Conservation (phyloP, 2,329 filamentous ascomycete genomes). For the Trichoderma atrobrunneum region DNA sequence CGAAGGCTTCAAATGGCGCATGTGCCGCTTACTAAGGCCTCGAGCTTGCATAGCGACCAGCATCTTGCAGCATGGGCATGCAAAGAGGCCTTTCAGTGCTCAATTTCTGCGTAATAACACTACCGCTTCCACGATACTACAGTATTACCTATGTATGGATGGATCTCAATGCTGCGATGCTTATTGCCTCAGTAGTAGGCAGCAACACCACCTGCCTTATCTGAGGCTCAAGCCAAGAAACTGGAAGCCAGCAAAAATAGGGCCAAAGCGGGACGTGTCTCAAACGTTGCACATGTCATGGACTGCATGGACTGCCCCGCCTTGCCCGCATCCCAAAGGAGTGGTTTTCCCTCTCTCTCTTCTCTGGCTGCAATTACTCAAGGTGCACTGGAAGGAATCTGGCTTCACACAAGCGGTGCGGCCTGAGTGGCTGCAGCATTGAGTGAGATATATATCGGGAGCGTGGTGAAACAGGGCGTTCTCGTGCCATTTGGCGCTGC, state of each 20-base stretch:
- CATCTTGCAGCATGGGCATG: not conserved
- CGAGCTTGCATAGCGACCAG: not conserved
- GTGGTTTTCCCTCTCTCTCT: not conserved
- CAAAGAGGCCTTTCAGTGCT: not conserved
- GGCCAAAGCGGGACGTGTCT: constrained; percentile 1
- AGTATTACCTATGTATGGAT: not conserved
- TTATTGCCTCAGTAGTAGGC: not conserved
- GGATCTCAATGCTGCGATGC: not conserved
- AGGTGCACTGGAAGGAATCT: not conserved
- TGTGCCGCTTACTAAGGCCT: not conserved
- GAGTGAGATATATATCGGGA: constrained; percentile 9
- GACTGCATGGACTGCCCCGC: not conserved
- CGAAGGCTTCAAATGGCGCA: not conserved
- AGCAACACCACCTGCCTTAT: not conserved
- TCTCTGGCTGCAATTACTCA: not conserved
- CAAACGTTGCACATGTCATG: not conserved
- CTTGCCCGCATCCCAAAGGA: not conserved
- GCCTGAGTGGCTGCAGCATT: not conserved
- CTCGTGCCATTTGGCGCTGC: not conserved
- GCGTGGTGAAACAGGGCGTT: constrained; percentile 10
- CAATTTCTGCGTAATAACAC: not conserved
- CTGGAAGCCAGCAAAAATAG: not conserved
- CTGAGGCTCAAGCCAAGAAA: not conserved
- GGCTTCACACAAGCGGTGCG: not conserved
- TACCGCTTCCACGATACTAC: not conserved